A percentile compares a stretch with the other conserved stretches of the same genome.
These are phyloP conservation scores for Aspergillus thermomutatus DNA, from an alignment of 2,329 filamentous ascomycete species.

Conservation along the genomic window DNA sequence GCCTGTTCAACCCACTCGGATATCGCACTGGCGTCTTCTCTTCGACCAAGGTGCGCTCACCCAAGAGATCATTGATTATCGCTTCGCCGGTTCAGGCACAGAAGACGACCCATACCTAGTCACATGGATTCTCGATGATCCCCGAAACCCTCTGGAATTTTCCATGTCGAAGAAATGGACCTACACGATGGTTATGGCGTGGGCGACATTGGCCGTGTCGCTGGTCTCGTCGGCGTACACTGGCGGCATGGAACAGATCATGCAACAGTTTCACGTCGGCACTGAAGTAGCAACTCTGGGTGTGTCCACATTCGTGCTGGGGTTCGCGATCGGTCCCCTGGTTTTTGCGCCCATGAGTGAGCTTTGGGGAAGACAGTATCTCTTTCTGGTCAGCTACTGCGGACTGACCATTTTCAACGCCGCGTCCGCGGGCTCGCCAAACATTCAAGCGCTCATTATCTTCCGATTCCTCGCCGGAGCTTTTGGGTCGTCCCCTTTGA, in stretches of 20 bases:
- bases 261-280: constrained; percentile 32
- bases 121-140: constrained; percentile 64
- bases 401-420: constrained; percentile 60
- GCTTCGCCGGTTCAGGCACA: constrained; percentile 62
- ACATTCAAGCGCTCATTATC: constrained; percentile 60
- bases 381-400: constrained; percentile 33
- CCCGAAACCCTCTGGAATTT: constrained; percentile 45
- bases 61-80: constrained; percentile 53
- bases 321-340: constrained; percentile 46
- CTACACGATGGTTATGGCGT: constrained; percentile 36
- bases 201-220: constrained; percentile 42
- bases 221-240: constrained; percentile 44
- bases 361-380: constrained; percentile 34
- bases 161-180: constrained; percentile 36
- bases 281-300: constrained; percentile 41
- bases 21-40: constrained; percentile 50
- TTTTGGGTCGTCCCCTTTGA: constrained; percentile 61
- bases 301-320: constrained; percentile 45
- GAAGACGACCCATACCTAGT: constrained; percentile 65
- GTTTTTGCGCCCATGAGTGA: constrained; percentile 43
- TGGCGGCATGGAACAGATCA: constrained; percentile 37
- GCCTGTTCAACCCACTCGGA: constrained; percentile 9
- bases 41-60: constrained; percentile 58
- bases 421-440: constrained; percentile 56
- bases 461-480: constrained; percentile 64